Evolutionary conservation across 257 asterid genomes (phyloP).

Genomic region (Echites panduratus): DNA sequence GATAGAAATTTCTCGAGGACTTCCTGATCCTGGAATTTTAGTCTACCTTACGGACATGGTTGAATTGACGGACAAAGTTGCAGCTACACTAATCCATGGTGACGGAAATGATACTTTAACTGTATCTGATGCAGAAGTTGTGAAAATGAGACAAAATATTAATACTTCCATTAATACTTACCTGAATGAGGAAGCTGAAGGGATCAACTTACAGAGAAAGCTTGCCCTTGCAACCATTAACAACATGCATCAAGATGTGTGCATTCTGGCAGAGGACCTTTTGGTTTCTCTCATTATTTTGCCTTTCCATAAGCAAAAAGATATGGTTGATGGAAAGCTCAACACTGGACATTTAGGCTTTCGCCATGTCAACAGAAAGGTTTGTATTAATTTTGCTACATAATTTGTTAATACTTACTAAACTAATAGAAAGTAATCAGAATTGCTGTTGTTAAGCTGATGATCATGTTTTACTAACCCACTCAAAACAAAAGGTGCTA

Average conservation of each 20-base stretch:
- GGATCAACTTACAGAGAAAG: conserved; percentile 48
- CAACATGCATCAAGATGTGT: conserved; percentile 74
- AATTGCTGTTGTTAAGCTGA: too few species aligned
- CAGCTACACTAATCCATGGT: conserved; percentile 54
- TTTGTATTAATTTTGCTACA: conserved; percentile 7
- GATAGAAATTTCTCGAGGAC: conserved; percentile 64
- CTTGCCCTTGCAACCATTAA: conserved; percentile 70
- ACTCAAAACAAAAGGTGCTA: too few species aligned
- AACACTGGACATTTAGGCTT: conserved; percentile 57
- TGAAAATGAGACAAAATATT: conserved; percentile 58
- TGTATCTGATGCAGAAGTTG: conserved; percentile 57
- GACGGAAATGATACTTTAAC: conserved; percentile 43
- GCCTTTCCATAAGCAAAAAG: conserved; percentile 84
- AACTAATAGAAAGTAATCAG: too few species aligned
- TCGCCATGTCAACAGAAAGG: conserved; percentile 85
- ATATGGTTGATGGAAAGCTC: conserved; percentile 54
- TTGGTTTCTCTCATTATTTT: conserved; percentile 53
- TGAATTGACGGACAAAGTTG: conserved; percentile 64
- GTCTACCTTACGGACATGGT: conserved; percentile 73
- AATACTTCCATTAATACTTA: conserved; percentile 32
- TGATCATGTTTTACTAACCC: too few species aligned
- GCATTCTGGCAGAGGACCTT: conserved; percentile 73
- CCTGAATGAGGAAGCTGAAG: conserved; percentile 47
- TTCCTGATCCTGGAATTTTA: conserved; percentile 59
- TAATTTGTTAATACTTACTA: too few species aligned